A percentile compares a stretch with the other conserved stretches of the same genome.
phyloP scores from a whole-genome alignment of 2,329 filamentous ascomycete genomes.

The Sclerotinia subarctica region DNA sequence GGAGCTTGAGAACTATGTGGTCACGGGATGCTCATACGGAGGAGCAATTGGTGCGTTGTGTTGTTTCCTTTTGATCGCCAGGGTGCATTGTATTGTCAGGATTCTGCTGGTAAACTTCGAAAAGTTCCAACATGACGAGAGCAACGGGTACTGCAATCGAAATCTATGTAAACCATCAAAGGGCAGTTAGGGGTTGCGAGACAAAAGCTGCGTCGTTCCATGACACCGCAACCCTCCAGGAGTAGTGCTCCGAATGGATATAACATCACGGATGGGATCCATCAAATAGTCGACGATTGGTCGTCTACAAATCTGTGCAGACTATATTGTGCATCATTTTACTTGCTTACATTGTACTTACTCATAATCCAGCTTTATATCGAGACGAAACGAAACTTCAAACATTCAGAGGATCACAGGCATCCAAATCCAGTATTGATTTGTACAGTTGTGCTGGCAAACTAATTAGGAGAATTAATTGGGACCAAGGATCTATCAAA shows the following conservation, averaged over 20 bases:
- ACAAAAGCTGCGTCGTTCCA: background rate
- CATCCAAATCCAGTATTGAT: slow-evolving; percentile 80
- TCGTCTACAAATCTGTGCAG: background rate
- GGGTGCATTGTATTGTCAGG: background rate
- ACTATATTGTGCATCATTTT: background rate
- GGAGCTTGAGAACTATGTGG: slow-evolving; percentile 90
- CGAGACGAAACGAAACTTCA: slow-evolving; percentile 84
- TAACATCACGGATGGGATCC: background rate
- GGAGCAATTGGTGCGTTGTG: slow-evolving; percentile 76
- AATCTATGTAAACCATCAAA: background rate
- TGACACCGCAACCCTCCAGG: background rate
- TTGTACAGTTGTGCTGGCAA: slow-evolving; percentile 92
- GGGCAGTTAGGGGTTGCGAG: background rate
- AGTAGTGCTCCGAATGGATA: background rate
- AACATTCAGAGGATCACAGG: slow-evolving; percentile 68
- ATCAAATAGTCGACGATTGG: background rate
- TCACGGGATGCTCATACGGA: slow-evolving; percentile 87
- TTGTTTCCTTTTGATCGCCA: slow-evolving; percentile 13
- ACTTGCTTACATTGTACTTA: slow-evolving; percentile 24
- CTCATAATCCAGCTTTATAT: slow-evolving; percentile 65
- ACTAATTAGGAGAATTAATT: slow-evolving; percentile 78
- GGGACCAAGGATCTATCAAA: slow-evolving; percentile 85
- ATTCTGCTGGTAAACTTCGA: background rate
- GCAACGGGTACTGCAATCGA: background rate
- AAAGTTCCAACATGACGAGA: background rate